Evolutionary conservation across 345 rosid species (phyloP), one percentile per base, ranked within the genome.

Genomic region (Citrus cavaleriei): DNA sequence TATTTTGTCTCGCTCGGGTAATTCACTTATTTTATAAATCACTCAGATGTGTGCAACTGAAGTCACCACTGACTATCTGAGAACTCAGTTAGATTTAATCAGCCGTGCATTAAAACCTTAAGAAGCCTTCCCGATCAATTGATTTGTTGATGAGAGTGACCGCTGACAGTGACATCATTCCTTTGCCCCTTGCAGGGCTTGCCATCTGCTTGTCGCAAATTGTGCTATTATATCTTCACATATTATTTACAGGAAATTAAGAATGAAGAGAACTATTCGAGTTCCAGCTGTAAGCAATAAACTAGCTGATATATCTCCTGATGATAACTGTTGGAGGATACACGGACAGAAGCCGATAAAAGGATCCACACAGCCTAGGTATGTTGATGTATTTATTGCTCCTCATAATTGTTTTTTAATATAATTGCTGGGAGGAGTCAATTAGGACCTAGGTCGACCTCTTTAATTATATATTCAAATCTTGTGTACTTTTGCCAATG

Each of bases 361-460:
- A 76, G 86, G 87, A 67, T 84, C 86, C 42, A 85, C 89, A 30
- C 62, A 87, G 78, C 89, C 87, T 1, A 81, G 87, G 88, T 83
- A 81, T 68, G 49, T 40, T 27, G 22, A 32, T 54, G 1, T 37
- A 10, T 68, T 19, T 34, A 1, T 22, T 30, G 4, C 14, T 0
- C 19, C 30, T 60, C 37, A 60, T 60, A 22, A 12, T 42, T 63
- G 13, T 5, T 62, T 27, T 5, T 7, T 5, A 59, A 54, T 59
- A 13, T 7, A 32, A 70, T 35, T 22, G 49, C 16, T 30, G 35
- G 19, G 14, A 27, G 61, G 2, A 14, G 19, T 63, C 68, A 30
- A 63, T 46, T 3, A 13, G 51, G 18, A 46, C 51, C 4, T 46
- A 46, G 54, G 18, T 28, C 68, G 1, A 63, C 7, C 18, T 25